A percentile compares a stretch with the other conserved stretches of the same genome.
phyloP scores from a whole-genome alignment of 139 green algal species.

The Coccomyxa sp. region DNA sequence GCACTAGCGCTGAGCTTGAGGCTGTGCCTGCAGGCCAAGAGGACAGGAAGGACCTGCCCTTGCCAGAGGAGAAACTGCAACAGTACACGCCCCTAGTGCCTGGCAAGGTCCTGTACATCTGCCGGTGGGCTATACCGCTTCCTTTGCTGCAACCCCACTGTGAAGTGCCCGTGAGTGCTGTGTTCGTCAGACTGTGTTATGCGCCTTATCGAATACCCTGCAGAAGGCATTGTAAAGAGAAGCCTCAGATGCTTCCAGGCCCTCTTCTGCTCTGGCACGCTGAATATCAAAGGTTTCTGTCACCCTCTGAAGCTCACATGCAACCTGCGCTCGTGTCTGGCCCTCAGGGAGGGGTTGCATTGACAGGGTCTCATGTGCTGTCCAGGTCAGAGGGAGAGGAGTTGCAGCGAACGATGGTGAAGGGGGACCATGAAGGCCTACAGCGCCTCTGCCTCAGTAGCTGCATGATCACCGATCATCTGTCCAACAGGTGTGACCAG shows the following conservation, averaged over 20 bases:
- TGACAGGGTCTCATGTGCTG: background rate
- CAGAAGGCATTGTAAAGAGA: too few species aligned
- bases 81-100: conserved; percentile 9
- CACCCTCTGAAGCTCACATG: too few species aligned
- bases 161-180: too few species aligned
- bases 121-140: background rate
- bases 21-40: background rate
- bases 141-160: background rate
- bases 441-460: conserved; percentile 5
- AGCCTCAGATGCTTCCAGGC: too few species aligned
- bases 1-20: too few species aligned
- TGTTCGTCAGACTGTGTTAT: too few species aligned
- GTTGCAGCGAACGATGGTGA: background rate
- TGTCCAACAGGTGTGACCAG: conserved; percentile 6
- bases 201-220: too few species aligned
- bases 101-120: conserved; percentile 17
- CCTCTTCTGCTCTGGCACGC: too few species aligned
- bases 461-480: conserved; percentile 12
- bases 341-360: too few species aligned
- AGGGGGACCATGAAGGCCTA: conserved; percentile 4
- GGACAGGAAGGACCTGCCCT: background rate
- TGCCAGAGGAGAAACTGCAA: background rate
- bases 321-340: too few species aligned
- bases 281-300: too few species aligned
- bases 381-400: background rate